Evolutionary conservation across 768 basidiomycete species (phyloP), one percentile per base, ranked within the genome.

Genomic region (Amyloporia xantha): DNA sequence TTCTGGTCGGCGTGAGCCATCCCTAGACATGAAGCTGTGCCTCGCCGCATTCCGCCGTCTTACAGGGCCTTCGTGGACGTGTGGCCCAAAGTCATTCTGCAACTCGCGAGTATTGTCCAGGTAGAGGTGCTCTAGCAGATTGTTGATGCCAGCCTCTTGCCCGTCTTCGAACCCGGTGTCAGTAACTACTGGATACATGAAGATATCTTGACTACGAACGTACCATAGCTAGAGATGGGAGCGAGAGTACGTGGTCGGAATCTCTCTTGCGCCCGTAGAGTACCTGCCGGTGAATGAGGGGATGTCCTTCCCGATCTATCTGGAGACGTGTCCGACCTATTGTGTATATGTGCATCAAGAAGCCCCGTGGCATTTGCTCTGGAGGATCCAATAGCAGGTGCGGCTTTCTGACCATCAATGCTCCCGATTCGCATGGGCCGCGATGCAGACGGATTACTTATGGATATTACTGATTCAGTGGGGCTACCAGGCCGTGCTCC

Each of bases 71-170:
- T 89, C 83, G 48, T 87, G 82, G 4, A 94, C 79, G 44, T 78
- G 79, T 3, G 94, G 93, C 5, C 95, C 95, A 60, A 99, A 95
- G 59, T 99, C 94, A 24, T 86, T 76, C 50, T 91, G 82, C 1
- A 91, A 73, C 50, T 96, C 91, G 21, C 84, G 82, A 59, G 81
- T 84, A 52, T 84, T 90, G 61, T 94, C 92, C 30, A 91, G 71
- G 61, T 92, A 97, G 19, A 94, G 72, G 49, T 89, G 86, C 61
- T 98, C 96, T 19, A 99, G 71, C 11, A 98, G 71, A 42, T 88
- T 87, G 59, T 79, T 86, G 58, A 98, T 90, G 7, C 86, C 89
- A 38, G 88, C 83, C 60, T 98, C 95, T 59, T 87, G 87, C 0
- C 88, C 88, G 56, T 96, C 94, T 93, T 58, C 25, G 52, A 38